Percentiles rank a stretch among this genome's conserved stretches.
These are phyloP conservation scores for Drechslera avenae DNA, from an alignment of 2,329 filamentous ascomycete species.

Conservation along the genomic window DNA sequence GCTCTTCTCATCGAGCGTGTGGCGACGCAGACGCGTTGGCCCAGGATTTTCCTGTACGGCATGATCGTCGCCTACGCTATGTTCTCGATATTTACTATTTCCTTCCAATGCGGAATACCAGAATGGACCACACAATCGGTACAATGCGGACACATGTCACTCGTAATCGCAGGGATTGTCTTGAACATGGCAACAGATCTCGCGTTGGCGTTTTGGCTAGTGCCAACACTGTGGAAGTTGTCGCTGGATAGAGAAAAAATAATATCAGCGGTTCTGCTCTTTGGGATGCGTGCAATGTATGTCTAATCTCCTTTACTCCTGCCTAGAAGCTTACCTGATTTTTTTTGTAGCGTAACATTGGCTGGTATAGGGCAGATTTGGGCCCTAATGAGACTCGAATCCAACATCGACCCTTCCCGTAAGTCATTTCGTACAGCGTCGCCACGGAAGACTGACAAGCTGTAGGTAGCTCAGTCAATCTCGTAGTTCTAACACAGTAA, in stretches of 20 bases:
- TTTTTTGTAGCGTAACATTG: conserved; percentile 19
- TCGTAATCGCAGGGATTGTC: conserved; percentile 23
- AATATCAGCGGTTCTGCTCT: conserved; percentile 16
- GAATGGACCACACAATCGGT: conserved; percentile 10
- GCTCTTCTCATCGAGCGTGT: conserved; percentile 27
- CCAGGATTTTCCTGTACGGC: conserved; percentile 15
- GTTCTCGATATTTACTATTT: conserved; percentile 17
- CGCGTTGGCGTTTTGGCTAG: conserved; percentile 31
- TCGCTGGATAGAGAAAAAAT: conserved; percentile 20
- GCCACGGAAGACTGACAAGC: conserved; percentile 5
- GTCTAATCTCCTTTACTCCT: neutral
- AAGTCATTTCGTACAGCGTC: neutral
- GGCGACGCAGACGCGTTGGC: conserved; percentile 18
- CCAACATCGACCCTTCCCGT: conserved; percentile 19
- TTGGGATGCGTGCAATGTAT: conserved; percentile 22
- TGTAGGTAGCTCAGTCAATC: conserved; percentile 18
- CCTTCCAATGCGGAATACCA: conserved; percentile 26
- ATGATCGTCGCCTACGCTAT: conserved; percentile 19
- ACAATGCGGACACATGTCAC: conserved; percentile 19
- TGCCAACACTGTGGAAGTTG: conserved; percentile 28
- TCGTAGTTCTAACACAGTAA: conserved; percentile 23
- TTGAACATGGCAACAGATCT: conserved; percentile 31
- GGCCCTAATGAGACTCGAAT: conserved; percentile 12
- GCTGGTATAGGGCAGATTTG: conserved; percentile 21
- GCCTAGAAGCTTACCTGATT: neutral